These are phyloP conservation scores for Ophiocordyceps sinensis DNA, from an alignment of 2,329 filamentous ascomycete genomes.

Conservation along the genomic window DNA sequence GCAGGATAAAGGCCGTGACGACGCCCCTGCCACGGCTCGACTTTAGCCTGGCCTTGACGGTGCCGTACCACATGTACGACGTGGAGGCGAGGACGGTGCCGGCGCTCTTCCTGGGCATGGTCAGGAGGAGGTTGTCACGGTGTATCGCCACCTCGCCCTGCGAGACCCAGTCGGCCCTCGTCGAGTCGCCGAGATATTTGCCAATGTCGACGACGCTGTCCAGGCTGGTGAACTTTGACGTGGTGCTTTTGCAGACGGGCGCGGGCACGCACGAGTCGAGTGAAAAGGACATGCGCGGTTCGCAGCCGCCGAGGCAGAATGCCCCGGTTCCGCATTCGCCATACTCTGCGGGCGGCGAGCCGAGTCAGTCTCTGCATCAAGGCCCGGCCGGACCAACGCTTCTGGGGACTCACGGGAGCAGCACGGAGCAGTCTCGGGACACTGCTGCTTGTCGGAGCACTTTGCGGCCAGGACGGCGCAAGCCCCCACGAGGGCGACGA, in stretches of 20 bases:
- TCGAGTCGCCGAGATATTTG: constrained; percentile 76
- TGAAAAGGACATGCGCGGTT: constrained; percentile 68
- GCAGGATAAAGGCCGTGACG: constrained; percentile 91
- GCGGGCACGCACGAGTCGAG: constrained; percentile 75
- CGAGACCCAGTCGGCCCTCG: constrained; percentile 73
- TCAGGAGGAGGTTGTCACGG: constrained; percentile 62
- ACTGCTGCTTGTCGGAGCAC: constrained; percentile 41
- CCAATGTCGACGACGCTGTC: constrained; percentile 54
- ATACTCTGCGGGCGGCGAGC: constrained; percentile 58
- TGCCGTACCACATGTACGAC: constrained; percentile 94
- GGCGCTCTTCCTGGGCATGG: constrained; percentile 73
- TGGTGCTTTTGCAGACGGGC: constrained; percentile 64
- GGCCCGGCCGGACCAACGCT: too few species aligned
- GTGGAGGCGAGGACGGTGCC: constrained; percentile 78
- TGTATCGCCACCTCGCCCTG: constrained; percentile 60
- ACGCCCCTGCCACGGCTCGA: constrained; percentile 76
- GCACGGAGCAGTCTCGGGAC: constrained; percentile 59
- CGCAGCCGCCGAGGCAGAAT: constrained; percentile 91
- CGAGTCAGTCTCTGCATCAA: constrained; percentile 1
- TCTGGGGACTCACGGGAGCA: constrained; percentile 56
- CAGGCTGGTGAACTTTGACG: constrained; percentile 59
- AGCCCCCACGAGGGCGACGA: constrained; percentile 18
- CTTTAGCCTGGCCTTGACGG: constrained; percentile 72
- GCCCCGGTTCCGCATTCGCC: constrained; percentile 86
- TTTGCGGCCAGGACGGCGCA: constrained; percentile 15